Percentiles rank a stretch among this genome's conserved stretches.
These are phyloP conservation scores for Hymenoscyphus albidus DNA, from an alignment of 2,329 filamentous ascomycete genomes.

Conservation along the genomic window DNA sequence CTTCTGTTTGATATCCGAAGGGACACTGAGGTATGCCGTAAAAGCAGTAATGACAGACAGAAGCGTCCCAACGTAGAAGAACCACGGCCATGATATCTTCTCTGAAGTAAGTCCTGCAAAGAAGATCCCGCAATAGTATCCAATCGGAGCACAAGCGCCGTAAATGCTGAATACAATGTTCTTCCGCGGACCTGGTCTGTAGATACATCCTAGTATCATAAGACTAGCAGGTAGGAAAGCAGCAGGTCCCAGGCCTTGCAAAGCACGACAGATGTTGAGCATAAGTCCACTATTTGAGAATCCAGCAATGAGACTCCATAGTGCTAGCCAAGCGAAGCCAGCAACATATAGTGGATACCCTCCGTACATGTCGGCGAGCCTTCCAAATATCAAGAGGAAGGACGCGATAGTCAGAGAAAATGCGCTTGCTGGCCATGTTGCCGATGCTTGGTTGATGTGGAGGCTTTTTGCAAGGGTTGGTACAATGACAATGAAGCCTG, in stretches of 20 bases:
- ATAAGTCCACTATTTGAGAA: constrained; percentile 65
- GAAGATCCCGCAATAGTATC: constrained; percentile 60
- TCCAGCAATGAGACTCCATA: constrained; percentile 67
- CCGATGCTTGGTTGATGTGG: constrained; percentile 56
- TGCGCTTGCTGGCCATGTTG: constrained; percentile 61
- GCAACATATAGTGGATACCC: constrained; percentile 56
- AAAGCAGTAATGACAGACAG: constrained; percentile 45
- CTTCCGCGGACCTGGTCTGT: constrained; percentile 65
- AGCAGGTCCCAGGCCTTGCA: constrained; percentile 70
- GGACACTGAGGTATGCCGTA: constrained; percentile 46
- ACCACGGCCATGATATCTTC: constrained; percentile 59
- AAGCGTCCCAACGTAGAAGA: constrained; percentile 63
- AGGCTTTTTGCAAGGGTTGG: constrained; percentile 61
- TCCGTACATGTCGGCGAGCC: constrained; percentile 59
- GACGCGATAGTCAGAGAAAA: constrained; percentile 53
- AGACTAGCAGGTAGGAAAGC: constrained; percentile 68
- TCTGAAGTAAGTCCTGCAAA: constrained; percentile 60
- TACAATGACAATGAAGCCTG: constrained; percentile 70
- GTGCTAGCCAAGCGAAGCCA: constrained; percentile 60
- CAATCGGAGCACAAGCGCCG: constrained; percentile 50
- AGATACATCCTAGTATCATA: constrained; percentile 60
- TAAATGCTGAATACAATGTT: constrained; percentile 60
- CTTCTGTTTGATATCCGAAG: constrained; percentile 43
- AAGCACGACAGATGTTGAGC: constrained; percentile 68
- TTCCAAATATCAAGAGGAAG: constrained; percentile 61